These are phyloP conservation scores for Macrolepiota dolichaula DNA, from an alignment of 768 basidiomycete species.

Conservation along the genomic window DNA sequence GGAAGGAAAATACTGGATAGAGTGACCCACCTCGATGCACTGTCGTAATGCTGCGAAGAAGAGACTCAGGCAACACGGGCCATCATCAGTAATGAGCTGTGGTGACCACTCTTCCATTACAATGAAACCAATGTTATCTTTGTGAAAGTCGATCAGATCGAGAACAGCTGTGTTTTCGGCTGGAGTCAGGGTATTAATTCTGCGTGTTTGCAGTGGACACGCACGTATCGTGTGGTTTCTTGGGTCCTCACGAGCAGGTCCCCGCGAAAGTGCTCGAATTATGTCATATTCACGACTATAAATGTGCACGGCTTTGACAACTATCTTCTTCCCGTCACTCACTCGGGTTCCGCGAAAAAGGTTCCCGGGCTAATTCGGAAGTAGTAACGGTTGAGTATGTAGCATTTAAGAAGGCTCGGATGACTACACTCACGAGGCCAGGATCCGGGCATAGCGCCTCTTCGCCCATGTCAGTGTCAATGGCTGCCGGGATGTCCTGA, in stretches of 20 bases:
- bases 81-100: slow-evolving; percentile 46
- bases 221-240: slow-evolving; percentile 78
- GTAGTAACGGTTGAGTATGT: slow-evolving; percentile 10
- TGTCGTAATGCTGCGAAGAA: slow-evolving; percentile 61
- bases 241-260: slow-evolving; percentile 50
- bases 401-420: background rate
- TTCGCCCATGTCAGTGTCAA: slow-evolving; percentile 36
- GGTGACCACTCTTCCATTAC: slow-evolving; percentile 83
- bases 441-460: slow-evolving; percentile 67
- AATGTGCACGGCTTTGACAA: slow-evolving; percentile 68
- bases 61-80: slow-evolving; percentile 46
- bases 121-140: slow-evolving; percentile 58
- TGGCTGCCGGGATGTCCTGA: slow-evolving; percentile 30
- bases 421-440: slow-evolving; percentile 52
- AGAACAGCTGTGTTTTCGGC: slow-evolving; percentile 49
- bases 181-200: background rate
- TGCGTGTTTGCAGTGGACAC: slow-evolving; percentile 21
- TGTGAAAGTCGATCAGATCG: slow-evolving; percentile 52
- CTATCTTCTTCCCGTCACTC: slow-evolving; percentile 47
- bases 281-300: slow-evolving; percentile 61
- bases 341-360: slow-evolving; percentile 64
- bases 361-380: slow-evolving; percentile 55
- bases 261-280: slow-evolving; percentile 51
- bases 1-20: background rate
- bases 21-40: slow-evolving; percentile 56